Conservation (phyloP, 2,329 filamentous ascomycete species). For the Xylariales sp. region DNA sequence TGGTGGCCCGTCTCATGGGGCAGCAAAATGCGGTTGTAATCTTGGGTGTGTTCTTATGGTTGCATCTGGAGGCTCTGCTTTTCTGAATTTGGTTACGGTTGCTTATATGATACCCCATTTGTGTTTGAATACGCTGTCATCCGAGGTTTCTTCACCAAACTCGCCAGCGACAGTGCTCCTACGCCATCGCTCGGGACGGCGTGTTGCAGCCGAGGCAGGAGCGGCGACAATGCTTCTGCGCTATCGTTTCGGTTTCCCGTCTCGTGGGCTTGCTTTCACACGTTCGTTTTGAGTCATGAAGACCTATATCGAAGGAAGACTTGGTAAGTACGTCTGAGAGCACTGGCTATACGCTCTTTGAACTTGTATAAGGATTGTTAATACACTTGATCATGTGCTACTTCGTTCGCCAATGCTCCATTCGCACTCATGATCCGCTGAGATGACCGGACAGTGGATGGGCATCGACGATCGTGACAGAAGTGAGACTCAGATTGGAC, state of each 20-base stretch:
- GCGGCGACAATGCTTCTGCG: conserved; percentile 49
- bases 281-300: conserved; percentile 16
- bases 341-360: too few relatives aligned
- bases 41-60: background rate
- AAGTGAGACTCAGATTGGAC: too few relatives aligned
- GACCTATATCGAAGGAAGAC: background rate
- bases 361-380: too few relatives aligned
- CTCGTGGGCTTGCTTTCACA: conserved; percentile 31
- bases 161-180: conserved; percentile 41
- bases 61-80: conserved; percentile 9
- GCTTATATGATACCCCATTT: conserved; percentile 49
- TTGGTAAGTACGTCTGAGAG: too few relatives aligned
- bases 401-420: too few relatives aligned
- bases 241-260: conserved; percentile 38
- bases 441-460: too few relatives aligned
- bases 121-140: conserved; percentile 50
- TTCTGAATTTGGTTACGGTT: conserved; percentile 19
- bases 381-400: too few relatives aligned
- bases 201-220: conserved; percentile 39
- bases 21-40: background rate
- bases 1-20: conserved; percentile 15
- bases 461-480: too few relatives aligned
- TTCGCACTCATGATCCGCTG: too few relatives aligned
- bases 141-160: conserved; percentile 26
- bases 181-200: conserved; percentile 44